These are phyloP conservation scores for Suhomyces prunicola DNA, from an alignment of 805 yeast genomes.

Conservation along the genomic window DNA sequence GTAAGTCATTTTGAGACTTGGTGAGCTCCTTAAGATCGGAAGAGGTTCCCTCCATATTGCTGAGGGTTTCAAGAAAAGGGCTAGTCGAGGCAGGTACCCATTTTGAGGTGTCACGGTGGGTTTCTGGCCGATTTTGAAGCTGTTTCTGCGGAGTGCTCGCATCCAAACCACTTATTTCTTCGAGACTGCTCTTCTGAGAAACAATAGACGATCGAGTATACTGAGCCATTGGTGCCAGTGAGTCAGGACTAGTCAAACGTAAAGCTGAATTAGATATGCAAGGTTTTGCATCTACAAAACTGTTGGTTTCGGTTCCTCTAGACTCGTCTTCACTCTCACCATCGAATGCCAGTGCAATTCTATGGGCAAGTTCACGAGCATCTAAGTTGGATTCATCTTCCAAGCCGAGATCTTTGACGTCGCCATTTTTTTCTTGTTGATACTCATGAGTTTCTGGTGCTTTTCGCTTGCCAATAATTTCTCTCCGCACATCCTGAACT, in stretches of 20 bases:
- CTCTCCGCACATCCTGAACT: not conserved
- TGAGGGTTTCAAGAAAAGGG: conserved; percentile 14
- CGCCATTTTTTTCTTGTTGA: not conserved
- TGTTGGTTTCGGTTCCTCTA: not conserved
- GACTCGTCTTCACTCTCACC: not conserved
- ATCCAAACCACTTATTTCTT: conserved; percentile 10
- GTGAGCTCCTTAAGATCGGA: conserved; percentile 32
- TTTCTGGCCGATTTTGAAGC: not conserved
- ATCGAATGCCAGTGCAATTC: not conserved
- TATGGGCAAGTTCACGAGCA: not conserved
- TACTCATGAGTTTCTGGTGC: not conserved
- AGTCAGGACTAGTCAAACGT: not conserved
- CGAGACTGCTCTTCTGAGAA: not conserved
- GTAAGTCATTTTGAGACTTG: conserved; percentile 39
- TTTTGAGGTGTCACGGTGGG: too few relatives aligned
- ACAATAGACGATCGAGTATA: conserved; percentile 6
- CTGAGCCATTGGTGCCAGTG: conserved; percentile 8
- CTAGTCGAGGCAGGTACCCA: conserved; percentile 11
- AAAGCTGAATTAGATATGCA: not conserved
- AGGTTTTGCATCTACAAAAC: not conserved
- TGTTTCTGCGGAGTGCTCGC: conserved; percentile 14
- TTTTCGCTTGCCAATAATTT: not conserved
- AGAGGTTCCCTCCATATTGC: conserved; percentile 34
- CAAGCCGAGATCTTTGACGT: not conserved
- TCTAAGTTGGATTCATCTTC: not conserved